Conservation (phyloP, 768 basidiomycete genomes). For the Leucogyrophana mollusca region DNA sequence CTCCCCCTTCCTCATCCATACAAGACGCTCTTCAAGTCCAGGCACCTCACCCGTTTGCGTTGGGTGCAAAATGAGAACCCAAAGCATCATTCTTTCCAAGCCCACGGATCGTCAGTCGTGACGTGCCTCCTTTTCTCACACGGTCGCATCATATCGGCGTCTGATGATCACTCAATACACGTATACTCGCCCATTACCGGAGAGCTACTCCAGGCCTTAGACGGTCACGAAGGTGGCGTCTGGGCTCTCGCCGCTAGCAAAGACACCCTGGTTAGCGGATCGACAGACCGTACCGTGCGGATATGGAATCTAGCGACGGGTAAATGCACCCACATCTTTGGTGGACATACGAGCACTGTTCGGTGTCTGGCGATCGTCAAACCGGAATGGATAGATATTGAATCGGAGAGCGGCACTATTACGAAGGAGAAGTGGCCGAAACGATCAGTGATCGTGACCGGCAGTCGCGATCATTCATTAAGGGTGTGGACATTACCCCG, state of each 20-base stretch:
- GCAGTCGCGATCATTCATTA: constrained; percentile 65
- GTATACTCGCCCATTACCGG: constrained; percentile 90
- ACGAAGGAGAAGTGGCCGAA: constrained; percentile 73
- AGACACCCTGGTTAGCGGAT: constrained; percentile 86
- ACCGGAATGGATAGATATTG: constrained; percentile 81
- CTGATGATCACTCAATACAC: constrained; percentile 96
- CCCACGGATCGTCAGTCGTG: constrained; percentile 88
- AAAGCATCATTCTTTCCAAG: constrained; percentile 79
- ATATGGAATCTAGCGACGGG: constrained; percentile 86
- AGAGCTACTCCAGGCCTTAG: constrained; percentile 65
- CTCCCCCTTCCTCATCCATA: constrained; percentile 82
- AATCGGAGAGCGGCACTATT: constrained; percentile 59
- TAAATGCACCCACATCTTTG: constrained; percentile 88
- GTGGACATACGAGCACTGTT: constrained; percentile 95
- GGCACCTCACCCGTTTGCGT: constrained; percentile 73
- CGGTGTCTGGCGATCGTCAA: constrained; percentile 95
- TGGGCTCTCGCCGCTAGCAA: constrained; percentile 94
- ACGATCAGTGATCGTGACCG: constrained; percentile 69
- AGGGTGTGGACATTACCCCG: constrained; percentile 67
- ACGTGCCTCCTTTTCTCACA: constrained; percentile 95
- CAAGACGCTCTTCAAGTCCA: constrained; percentile 91
- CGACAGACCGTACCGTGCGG: constrained; percentile 90
- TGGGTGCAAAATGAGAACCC: constrained; percentile 78
- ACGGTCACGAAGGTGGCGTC: constrained; percentile 94
- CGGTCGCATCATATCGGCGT: constrained; percentile 94